Evolutionary conservation across 768 basidiomycete species (phyloP).

Genomic region (Pleurotus ostreatus): DNA sequence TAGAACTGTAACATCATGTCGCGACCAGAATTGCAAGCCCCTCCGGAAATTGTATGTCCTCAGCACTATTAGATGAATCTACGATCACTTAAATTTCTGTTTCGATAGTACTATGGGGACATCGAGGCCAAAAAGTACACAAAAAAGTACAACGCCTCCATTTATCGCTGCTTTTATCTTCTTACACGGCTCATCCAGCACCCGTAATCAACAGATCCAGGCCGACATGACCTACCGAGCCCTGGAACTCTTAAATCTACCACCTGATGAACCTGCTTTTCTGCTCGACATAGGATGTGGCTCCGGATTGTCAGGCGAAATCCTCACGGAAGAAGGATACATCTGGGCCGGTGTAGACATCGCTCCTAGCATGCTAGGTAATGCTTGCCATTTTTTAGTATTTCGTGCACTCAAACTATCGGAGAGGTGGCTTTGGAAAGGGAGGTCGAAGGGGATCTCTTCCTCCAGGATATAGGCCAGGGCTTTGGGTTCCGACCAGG

Average conservation of each 20-base stretch:
- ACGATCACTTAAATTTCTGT: too few species aligned
- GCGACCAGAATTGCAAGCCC: slow-evolving; percentile 82
- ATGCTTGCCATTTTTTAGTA: slow-evolving; percentile 5
- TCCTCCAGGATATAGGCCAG: slow-evolving; percentile 96
- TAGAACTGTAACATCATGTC: slow-evolving; percentile 49
- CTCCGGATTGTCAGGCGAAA: slow-evolving; percentile 94
- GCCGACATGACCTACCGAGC: slow-evolving; percentile 97
- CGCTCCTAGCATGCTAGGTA: slow-evolving; percentile 95
- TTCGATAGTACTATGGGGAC: slow-evolving; percentile 89
- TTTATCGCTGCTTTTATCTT: slow-evolving; percentile 8
- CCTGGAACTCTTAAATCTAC: slow-evolving; percentile 83
- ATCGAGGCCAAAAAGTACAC: slow-evolving; percentile 96
- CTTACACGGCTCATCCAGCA: slow-evolving; percentile 39
- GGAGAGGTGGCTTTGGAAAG: slow-evolving; percentile 93
- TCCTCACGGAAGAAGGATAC: slow-evolving; percentile 92
- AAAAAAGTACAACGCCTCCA: slow-evolving; percentile 59
- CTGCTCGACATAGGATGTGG: slow-evolving; percentile 97
- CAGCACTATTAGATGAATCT: neutral
- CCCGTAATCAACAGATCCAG: slow-evolving; percentile 95
- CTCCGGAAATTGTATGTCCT: slow-evolving; percentile 80
- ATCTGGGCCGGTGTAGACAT: slow-evolving; percentile 93
- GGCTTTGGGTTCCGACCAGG: slow-evolving; percentile 97
- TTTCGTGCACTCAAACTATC: neutral
- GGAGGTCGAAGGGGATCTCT: slow-evolving; percentile 94
- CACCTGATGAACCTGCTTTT: slow-evolving; percentile 75